These are phyloP conservation scores for Eucommia ulmoides DNA, from an alignment of 257 asterid species.

Conservation along the genomic window DNA sequence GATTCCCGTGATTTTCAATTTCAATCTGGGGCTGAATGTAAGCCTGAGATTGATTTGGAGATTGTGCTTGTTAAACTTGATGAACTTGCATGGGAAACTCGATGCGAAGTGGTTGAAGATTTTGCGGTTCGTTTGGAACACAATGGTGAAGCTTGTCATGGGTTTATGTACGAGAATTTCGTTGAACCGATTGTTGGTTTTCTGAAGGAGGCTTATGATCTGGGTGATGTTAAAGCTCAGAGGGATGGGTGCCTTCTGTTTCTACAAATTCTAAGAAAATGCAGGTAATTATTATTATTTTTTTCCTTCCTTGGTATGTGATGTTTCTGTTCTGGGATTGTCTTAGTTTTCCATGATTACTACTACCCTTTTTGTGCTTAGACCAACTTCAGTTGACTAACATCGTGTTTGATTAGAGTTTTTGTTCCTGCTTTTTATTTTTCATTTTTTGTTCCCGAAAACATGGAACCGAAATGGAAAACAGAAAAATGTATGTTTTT, in stretches of 20 bases:
- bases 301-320: too few relatives aligned
- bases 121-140: constrained; percentile 25
- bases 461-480: too few relatives aligned
- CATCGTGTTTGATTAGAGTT: too few relatives aligned
- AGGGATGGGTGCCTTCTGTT: constrained; percentile 53
- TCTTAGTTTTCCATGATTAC: too few relatives aligned
- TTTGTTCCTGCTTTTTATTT: too few relatives aligned
- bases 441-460: too few relatives aligned
- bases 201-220: constrained; percentile 45
- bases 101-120: constrained; percentile 36
- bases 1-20: constrained; percentile 8
- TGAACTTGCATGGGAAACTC: constrained; percentile 61
- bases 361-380: too few relatives aligned
- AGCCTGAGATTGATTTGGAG: constrained; percentile 21
- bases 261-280: constrained; percentile 40
- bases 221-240: constrained; percentile 48
- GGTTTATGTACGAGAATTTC: constrained; percentile 19
- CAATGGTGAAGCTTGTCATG: constrained; percentile 19
- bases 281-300: constrained; percentile 68
- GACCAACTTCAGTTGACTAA: too few relatives aligned
- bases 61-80: constrained; percentile 27
- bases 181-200: constrained; percentile 30
- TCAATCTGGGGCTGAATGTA: constrained; percentile 3
- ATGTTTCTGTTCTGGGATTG: too few relatives aligned
- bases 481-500: too few relatives aligned